These are phyloP conservation scores for Penicilliopsis zonata DNA, from an alignment of 495 filamentous ascomycete species.

Conservation along the genomic window DNA sequence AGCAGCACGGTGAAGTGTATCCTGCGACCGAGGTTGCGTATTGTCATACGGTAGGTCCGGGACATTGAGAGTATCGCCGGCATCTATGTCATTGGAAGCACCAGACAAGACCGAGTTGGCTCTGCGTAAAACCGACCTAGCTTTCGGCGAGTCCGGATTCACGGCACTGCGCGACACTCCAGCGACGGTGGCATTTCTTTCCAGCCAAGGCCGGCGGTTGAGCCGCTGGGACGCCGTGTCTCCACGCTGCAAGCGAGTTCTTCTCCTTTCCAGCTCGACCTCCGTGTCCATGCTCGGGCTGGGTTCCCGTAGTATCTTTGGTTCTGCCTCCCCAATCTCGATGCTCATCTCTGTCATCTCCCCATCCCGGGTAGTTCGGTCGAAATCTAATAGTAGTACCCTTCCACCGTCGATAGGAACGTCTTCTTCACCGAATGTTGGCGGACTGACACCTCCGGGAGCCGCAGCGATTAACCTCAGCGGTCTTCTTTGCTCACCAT, in stretches of 20 bases:
- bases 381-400: constrained; percentile 67
- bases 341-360: constrained; percentile 45
- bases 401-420: constrained; percentile 76
- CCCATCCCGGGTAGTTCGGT: constrained; percentile 45
- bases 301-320: constrained; percentile 61
- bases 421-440: constrained; percentile 55
- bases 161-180: constrained; percentile 14
- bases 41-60: constrained; percentile 57
- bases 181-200: constrained; percentile 10
- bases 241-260: constrained; percentile 40
- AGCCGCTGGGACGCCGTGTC: constrained; percentile 10
- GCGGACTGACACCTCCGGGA: constrained; percentile 54
- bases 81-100: constrained; percentile 8
- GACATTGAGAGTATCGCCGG: constrained; percentile 10
- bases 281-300: constrained; percentile 67
- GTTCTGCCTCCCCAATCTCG: constrained; percentile 60
- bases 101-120: constrained; percentile 14
- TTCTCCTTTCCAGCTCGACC: constrained; percentile 66
- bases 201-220: background rate
- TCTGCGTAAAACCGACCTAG: constrained; percentile 8
- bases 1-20: constrained; percentile 65
- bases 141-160: constrained; percentile 4
- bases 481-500: constrained; percentile 2
- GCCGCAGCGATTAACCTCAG: constrained; percentile 60
- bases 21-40: constrained; percentile 62